A percentile compares a stretch with the other conserved stretches of the same genome.
phyloP scores from a whole-genome alignment of 192 early-diverging fungal genomes.

The Backusella luteola region DNA sequence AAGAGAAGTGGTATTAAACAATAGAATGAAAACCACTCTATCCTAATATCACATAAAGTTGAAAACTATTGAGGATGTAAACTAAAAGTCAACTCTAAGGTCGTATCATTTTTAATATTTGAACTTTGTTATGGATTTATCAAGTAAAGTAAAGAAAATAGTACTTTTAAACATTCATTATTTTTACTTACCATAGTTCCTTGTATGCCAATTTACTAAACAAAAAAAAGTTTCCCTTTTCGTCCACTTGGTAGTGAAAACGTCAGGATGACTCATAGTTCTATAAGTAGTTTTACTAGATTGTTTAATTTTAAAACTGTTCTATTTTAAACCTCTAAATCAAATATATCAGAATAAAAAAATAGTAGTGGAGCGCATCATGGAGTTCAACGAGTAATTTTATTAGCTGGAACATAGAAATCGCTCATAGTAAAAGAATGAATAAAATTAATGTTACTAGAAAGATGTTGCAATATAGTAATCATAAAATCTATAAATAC shows the following conservation, averaged over 20 bases:
- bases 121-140: no score
- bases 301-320: not conserved
- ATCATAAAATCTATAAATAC: not conserved
- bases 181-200: not conserved
- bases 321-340: not conserved
- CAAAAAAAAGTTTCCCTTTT: not conserved
- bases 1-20: no score
- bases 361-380: not conserved
- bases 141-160: not conserved
- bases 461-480: not conserved
- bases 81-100: no score
- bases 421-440: not conserved
- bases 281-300: not conserved
- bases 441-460: not conserved
- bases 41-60: no score
- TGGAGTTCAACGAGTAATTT: not conserved
- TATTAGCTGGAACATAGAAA: not conserved
- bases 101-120: no score
- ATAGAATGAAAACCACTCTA: no score
- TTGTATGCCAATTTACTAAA: not conserved
- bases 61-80: no score
- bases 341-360: not conserved
- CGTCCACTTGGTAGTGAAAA: not conserved
- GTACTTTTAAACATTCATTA: not conserved
- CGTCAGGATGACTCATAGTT: not conserved